A percentile compares a stretch with the other conserved stretches of the same genome.
Conservation (phyloP, 2,329 filamentous ascomycete species). For the Sporothrix phasma region DNA sequence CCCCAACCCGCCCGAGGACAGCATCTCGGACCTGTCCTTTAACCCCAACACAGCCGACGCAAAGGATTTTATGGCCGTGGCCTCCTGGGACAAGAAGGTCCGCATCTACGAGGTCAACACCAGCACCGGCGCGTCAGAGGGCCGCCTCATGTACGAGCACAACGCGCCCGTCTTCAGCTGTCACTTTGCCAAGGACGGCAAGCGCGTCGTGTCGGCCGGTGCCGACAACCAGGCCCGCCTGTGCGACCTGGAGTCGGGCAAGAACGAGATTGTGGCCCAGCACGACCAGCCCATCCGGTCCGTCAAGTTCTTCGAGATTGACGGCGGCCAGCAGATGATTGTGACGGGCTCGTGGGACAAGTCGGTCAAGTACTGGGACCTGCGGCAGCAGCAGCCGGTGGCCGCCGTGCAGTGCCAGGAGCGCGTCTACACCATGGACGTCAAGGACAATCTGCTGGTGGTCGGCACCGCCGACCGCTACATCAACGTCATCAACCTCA, state of each 20-base stretch:
- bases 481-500: constrained; percentile 89
- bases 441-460: constrained; percentile 78
- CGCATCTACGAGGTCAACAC: constrained; percentile 86
- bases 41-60: constrained; percentile 37
- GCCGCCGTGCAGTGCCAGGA: constrained; percentile 61
- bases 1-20: constrained; percentile 70
- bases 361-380: constrained; percentile 82
- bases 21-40: constrained; percentile 80
- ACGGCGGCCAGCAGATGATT: constrained; percentile 65
- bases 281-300: constrained; percentile 77
- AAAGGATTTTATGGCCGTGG: constrained; percentile 73
- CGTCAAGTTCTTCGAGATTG: constrained; percentile 66
- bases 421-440: constrained; percentile 84
- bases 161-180: constrained; percentile 74
- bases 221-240: constrained; percentile 86
- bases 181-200: constrained; percentile 92
- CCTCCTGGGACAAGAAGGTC: constrained; percentile 97
- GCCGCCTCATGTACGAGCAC: constrained; percentile 78
- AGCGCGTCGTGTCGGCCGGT: constrained; percentile 75
- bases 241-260: constrained; percentile 64
- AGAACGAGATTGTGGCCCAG: constrained; percentile 64
- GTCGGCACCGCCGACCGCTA: constrained; percentile 89
- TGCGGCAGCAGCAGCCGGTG: constrained; percentile 55
- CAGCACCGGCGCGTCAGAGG: constrained; percentile 62
- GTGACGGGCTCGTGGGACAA: constrained; percentile 92